Conservation (phyloP, 2,329 filamentous ascomycete species). For the Botrytis tulipae region DNA sequence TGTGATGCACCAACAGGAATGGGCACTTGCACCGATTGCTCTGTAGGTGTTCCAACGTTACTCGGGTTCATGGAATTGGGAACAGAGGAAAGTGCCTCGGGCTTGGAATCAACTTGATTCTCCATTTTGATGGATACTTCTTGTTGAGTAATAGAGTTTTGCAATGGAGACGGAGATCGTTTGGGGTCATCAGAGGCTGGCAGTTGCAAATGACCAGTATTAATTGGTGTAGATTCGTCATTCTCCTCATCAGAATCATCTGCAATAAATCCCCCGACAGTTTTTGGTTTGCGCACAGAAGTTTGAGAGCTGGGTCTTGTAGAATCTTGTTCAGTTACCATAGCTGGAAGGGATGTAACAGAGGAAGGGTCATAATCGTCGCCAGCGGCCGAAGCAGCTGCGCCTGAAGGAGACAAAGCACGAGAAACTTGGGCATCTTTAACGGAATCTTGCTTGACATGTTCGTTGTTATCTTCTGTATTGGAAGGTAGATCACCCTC, state of each 20-base stretch:
- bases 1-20: slow-evolving; percentile 28
- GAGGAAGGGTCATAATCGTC: slow-evolving; percentile 39
- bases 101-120: slow-evolving; percentile 37
- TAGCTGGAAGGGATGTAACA: slow-evolving; percentile 35
- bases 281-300: slow-evolving; percentile 38
- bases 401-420: slow-evolving; percentile 39
- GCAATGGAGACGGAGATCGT: slow-evolving; percentile 37
- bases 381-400: slow-evolving; percentile 36
- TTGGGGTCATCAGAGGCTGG: slow-evolving; percentile 33
- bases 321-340: slow-evolving; percentile 33
- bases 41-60: slow-evolving; percentile 27
- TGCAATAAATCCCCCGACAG: slow-evolving; percentile 39
- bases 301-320: slow-evolving; percentile 39
- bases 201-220: slow-evolving; percentile 30
- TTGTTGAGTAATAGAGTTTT: slow-evolving; percentile 35
- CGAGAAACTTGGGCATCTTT: slow-evolving; percentile 41
- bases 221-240: slow-evolving; percentile 32
- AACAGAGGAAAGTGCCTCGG: slow-evolving; percentile 27
- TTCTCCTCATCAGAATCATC: slow-evolving; percentile 41
- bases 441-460: slow-evolving; percentile 40
- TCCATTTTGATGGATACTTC: slow-evolving; percentile 30
- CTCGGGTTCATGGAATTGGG: slow-evolving; percentile 33
- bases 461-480: slow-evolving; percentile 40
- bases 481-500: slow-evolving; percentile 38
- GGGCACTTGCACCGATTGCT: slow-evolving; percentile 34